Conservation (phyloP, 2,329 filamentous ascomycete species). For the Leptographium flavum region DNA sequence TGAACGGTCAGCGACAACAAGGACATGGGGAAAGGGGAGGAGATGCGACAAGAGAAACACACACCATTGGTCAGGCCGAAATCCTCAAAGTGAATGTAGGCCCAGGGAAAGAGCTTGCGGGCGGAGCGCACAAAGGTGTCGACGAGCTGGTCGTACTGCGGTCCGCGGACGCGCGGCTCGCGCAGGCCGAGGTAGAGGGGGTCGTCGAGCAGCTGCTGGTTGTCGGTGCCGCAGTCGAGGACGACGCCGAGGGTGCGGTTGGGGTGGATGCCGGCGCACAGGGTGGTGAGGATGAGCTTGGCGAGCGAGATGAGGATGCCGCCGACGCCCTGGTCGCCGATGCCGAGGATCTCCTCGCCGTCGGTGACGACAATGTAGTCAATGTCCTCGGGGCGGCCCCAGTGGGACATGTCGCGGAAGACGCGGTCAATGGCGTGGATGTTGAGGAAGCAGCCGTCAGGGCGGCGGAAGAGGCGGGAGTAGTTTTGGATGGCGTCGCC, state of each 20-base stretch:
- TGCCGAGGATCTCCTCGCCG: conserved; percentile 64
- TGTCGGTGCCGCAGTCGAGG: conserved; percentile 76
- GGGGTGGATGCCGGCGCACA: conserved; percentile 79
- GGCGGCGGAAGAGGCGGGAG: conserved; percentile 60
- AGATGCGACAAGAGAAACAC: too few relatives aligned
- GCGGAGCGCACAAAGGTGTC: conserved; percentile 58
- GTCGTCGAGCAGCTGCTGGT: conserved; percentile 58
- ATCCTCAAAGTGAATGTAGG: conserved; percentile 83
- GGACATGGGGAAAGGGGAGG: too few relatives aligned
- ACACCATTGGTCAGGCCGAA: conserved; percentile 62
- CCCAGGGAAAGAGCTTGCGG: conserved; percentile 56
- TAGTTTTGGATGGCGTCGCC: conserved; percentile 80
- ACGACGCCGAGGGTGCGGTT: conserved; percentile 67
- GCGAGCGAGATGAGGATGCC: conserved; percentile 74
- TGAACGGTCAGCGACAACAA: conserved; percentile 12
- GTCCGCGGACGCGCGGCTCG: conserved; percentile 50
- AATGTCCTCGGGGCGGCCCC: conserved; percentile 57
- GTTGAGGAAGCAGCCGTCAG: conserved; percentile 71
- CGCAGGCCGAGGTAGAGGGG: conserved; percentile 66
- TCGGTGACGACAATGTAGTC: conserved; percentile 81
- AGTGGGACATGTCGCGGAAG: conserved; percentile 50
- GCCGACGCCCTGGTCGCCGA: conserved; percentile 78
- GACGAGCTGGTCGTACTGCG: conserved; percentile 64
- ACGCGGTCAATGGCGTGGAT: conserved; percentile 55
- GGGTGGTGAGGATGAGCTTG: conserved; percentile 67